Evolutionary conservation across 495 filamentous ascomycete species (phyloP), one percentile per base, ranked within the genome.

Genomic region (Elaphomyces granulatus): DNA sequence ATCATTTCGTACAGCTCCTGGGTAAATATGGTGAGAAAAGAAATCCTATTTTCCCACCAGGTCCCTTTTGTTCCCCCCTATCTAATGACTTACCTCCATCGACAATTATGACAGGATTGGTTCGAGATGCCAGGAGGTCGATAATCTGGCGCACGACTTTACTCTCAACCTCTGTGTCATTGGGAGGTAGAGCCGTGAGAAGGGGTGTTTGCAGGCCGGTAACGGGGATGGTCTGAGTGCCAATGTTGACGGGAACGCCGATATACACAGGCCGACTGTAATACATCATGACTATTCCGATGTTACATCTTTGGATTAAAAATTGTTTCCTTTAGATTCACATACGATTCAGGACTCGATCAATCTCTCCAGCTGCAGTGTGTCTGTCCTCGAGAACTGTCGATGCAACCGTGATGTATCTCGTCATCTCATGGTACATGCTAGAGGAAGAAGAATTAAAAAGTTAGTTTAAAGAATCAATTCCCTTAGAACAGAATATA

Each of bases 1-100:
- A 17, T 69, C 59, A 47, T 85, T 78, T 12, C 82, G 71, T 50
- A 81, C 71, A 8, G 81, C 78, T 21, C 52, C 55, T 34, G 4
- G 38, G 36, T 6, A 38, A 4, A 35, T 8, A 8, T n/a, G 33
- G 15, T 35, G 15, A 38, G 16, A n/a, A n/a, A n/a, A n/a, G n/a
- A n/a, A n/a, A n/a, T n/a, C n/a, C n/a, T n/a, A n/a, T n/a, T n/a
- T n/a, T n/a, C n/a, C n/a, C n/a, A n/a, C n/a, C n/a, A n/a, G n/a
- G n/a, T n/a, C n/a, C n/a, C n/a, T n/a, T n/a, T n/a, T 28, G 18
- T 20, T 6, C 15, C 4, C 17, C 2, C 6, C 31, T 6, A 15
- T 9, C 36, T 9, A 3, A 3, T n/a, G 31, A 4, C 23, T 17
- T 32, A 41, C 39, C 39, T 7, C 39, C 30, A 15, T 41, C 39